Evolutionary conservation across 2,329 filamentous ascomycete genomes (phyloP).

Genomic region (Xylariaceae sp.): DNA sequence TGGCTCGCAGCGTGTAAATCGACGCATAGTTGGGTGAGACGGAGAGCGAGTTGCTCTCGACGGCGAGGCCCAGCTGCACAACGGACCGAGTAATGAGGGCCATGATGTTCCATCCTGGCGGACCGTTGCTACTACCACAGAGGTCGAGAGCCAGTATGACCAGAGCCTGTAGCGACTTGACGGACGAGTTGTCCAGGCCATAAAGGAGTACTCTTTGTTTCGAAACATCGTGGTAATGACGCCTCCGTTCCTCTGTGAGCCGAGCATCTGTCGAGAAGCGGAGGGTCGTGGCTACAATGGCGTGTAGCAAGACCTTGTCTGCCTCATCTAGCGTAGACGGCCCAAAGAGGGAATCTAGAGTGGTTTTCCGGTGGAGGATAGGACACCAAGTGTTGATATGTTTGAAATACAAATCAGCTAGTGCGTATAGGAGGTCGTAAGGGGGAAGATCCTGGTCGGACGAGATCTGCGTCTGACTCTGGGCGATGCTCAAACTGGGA

Average conservation of each 20-base stretch:
- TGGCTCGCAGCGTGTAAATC: constrained; percentile 87
- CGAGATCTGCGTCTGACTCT: constrained; percentile 53
- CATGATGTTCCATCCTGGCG: constrained; percentile 90
- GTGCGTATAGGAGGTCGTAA: constrained; percentile 74
- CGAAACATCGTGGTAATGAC: constrained; percentile 78
- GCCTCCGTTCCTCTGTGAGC: constrained; percentile 74
- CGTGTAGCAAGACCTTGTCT: constrained; percentile 82
- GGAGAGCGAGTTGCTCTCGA: constrained; percentile 80
- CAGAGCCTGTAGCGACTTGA: constrained; percentile 85
- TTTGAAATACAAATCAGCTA: constrained; percentile 80
- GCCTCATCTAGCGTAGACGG: constrained; percentile 77
- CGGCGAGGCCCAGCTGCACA: constrained; percentile 84
- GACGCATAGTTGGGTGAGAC: constrained; percentile 81
- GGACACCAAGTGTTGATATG: constrained; percentile 87
- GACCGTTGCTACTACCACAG: constrained; percentile 85
- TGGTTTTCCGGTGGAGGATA: constrained; percentile 84
- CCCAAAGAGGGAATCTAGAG: constrained; percentile 82
- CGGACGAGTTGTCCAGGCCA: constrained; percentile 87
- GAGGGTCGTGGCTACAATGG: constrained; percentile 87
- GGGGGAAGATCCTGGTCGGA: constrained; percentile 74
- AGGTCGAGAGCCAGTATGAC: constrained; percentile 87
- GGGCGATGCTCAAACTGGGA: constrained; percentile 61
- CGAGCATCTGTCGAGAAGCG: constrained; percentile 81
- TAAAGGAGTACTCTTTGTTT: constrained; percentile 89
- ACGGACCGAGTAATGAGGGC: constrained; percentile 88